Conservation (phyloP, 306 rosid species). For the Crataegus laevigata region DNA sequence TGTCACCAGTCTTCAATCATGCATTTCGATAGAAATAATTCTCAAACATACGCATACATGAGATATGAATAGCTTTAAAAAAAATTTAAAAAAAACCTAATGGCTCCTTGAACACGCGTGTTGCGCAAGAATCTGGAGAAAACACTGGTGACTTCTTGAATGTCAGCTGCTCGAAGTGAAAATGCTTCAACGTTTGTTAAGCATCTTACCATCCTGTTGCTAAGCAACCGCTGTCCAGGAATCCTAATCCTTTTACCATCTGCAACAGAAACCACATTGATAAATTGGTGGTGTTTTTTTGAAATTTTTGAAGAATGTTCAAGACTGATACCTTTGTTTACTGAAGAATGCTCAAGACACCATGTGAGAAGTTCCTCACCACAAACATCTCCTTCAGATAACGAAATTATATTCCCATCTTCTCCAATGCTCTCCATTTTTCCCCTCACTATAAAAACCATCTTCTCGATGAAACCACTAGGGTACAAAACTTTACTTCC, state of each 20-base stretch:
- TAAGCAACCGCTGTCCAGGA: constrained; percentile 56
- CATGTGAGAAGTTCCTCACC: constrained; percentile 90
- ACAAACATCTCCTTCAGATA: constrained; percentile 71
- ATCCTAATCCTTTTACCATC: constrained; percentile 45
- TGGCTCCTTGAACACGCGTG: constrained; percentile 69
- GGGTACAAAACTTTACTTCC: constrained; percentile 55
- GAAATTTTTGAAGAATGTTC: constrained; percentile 55
- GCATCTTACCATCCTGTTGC: constrained; percentile 66
- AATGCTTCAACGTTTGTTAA: constrained; percentile 75
- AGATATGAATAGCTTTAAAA: background rate
- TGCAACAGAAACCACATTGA: constrained; percentile 18
- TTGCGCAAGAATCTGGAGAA: constrained; percentile 67
- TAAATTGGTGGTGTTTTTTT: background rate
- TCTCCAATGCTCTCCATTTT: constrained; percentile 64
- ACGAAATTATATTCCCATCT: constrained; percentile 44
- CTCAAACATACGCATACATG: background rate
- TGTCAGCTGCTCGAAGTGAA: constrained; percentile 68
- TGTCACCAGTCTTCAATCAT: background rate
- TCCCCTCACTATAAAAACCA: constrained; percentile 83
- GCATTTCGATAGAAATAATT: background rate
- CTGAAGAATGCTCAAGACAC: constrained; percentile 77
- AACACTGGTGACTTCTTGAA: constrained; percentile 75
- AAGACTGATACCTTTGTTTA: constrained; percentile 48
- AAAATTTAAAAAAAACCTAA: constrained; percentile 36
- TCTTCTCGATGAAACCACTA: constrained; percentile 70